Evolutionary conservation across 306 rosid species (phyloP).

Genomic region (Pachyrhizus erosus): DNA sequence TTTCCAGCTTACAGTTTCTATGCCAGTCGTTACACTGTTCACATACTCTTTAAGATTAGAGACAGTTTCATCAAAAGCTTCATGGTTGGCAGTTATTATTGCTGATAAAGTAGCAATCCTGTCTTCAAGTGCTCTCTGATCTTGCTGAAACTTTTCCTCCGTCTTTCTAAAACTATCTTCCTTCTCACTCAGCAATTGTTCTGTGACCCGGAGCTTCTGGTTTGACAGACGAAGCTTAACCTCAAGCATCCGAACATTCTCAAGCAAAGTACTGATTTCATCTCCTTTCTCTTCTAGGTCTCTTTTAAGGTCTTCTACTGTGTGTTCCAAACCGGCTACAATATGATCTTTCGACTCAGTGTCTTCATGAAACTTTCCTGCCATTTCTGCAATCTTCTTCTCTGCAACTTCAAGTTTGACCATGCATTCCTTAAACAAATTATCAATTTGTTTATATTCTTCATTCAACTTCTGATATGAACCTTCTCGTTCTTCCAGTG

Average conservation of each 20-base stretch:
- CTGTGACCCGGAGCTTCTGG: conserved; percentile 98
- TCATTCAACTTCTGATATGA: conserved; percentile 63
- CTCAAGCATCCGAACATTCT: conserved; percentile 69
- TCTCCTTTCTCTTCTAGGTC: conserved; percentile 80
- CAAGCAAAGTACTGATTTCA: conserved; percentile 61
- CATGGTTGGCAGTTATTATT: conserved; percentile 57
- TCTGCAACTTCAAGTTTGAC: conserved; percentile 61
- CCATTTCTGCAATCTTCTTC: conserved; percentile 64
- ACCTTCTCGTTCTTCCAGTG: conserved; percentile 61
- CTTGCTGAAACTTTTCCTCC: conserved; percentile 68
- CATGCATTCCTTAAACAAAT: conserved; percentile 60
- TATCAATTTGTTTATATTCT: conserved; percentile 59
- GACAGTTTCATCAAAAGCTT: conserved; percentile 61
- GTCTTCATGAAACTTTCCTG: conserved; percentile 49
- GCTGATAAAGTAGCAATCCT: conserved; percentile 58
- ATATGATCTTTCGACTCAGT: conserved; percentile 62
- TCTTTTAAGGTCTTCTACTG: conserved; percentile 71
- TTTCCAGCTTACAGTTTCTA: conserved; percentile 58
- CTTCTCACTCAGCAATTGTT: conserved; percentile 79
- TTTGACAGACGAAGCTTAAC: conserved; percentile 93
- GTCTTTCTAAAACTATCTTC: conserved; percentile 71
- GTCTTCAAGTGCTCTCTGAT: conserved; percentile 67
- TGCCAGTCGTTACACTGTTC: conserved; percentile 49
- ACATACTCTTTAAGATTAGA: conserved; percentile 48
- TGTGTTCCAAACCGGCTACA: conserved; percentile 66